Conservation (phyloP, 2,329 filamentous ascomycete genomes). For the Aspergillus alliaceus region DNA sequence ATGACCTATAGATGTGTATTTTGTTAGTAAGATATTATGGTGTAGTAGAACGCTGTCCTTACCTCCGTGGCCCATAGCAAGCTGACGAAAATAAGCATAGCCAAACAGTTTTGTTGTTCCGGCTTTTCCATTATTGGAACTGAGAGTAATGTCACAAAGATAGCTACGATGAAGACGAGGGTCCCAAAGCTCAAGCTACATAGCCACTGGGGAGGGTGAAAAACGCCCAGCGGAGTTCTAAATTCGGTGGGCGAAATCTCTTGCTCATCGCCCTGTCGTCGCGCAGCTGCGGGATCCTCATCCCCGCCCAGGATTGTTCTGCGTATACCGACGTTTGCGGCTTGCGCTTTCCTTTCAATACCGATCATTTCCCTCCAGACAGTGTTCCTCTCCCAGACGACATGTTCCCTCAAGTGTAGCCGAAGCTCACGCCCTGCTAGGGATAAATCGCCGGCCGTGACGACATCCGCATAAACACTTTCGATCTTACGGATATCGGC, state of each 20-base stretch:
- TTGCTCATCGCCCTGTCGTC: slow-evolving; percentile 82
- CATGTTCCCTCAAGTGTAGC: slow-evolving; percentile 89
- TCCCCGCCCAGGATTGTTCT: slow-evolving; percentile 77
- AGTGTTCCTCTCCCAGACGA: slow-evolving; percentile 98
- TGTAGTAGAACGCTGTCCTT: slow-evolving; percentile 27
- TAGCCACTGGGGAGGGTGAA: slow-evolving; percentile 77
- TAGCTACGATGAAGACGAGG: slow-evolving; percentile 65
- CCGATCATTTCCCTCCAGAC: slow-evolving; percentile 99
- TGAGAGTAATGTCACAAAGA: slow-evolving; percentile 74
- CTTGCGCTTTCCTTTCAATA: slow-evolving; percentile 91
- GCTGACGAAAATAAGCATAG: slow-evolving; percentile 90
- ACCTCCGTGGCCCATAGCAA: slow-evolving; percentile 95
- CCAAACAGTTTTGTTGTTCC: slow-evolving; percentile 94
- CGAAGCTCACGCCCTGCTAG: slow-evolving; percentile 82
- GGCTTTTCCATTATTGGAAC: slow-evolving; percentile 80
- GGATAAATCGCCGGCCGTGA: slow-evolving; percentile 75
- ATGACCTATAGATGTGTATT: slow-evolving; percentile 63
- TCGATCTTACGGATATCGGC: slow-evolving; percentile 75
- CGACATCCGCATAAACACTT: slow-evolving; percentile 73
- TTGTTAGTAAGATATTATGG: slow-evolving; percentile 8
- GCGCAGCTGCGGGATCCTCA: slow-evolving; percentile 64
- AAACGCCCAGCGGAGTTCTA: slow-evolving; percentile 74
- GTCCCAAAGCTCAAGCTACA: slow-evolving; percentile 78
- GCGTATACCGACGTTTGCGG: slow-evolving; percentile 79
- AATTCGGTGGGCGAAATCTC: slow-evolving; percentile 67